These are phyloP conservation scores for Taiozyma onychis DNA, from an alignment of 1,139 yeast species.

Conservation along the genomic window DNA sequence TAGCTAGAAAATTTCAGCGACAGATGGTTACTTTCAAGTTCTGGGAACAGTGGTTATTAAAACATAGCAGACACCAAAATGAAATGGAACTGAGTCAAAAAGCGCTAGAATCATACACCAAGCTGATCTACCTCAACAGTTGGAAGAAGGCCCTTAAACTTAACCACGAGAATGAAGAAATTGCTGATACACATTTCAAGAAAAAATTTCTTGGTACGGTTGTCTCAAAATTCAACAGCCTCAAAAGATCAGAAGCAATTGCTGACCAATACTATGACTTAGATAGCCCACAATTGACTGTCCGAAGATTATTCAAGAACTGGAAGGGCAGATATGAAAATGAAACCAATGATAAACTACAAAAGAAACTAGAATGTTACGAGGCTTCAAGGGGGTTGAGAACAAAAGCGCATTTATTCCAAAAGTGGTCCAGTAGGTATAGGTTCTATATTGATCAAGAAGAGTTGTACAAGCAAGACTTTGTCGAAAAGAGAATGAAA, in stretches of 20 bases:
- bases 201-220: conserved; percentile 2
- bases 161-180: not conserved
- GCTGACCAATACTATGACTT: not conserved
- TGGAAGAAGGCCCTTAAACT: conserved; percentile 12
- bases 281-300: conserved; percentile 2
- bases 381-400: conserved; percentile 1
- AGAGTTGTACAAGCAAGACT: conserved; percentile 4
- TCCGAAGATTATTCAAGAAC: conserved; percentile 7
- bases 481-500: not conserved
- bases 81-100: conserved; percentile 9
- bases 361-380: conserved; percentile 1
- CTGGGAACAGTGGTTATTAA: conserved; percentile 10
- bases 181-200: conserved; percentile 10
- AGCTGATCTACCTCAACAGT: conserved; percentile 12
- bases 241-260: conserved; percentile 1
- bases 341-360: conserved; percentile 11
- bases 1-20: not conserved
- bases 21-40: not conserved
- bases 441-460: conserved; percentile 6
- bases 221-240: conserved; percentile 3
- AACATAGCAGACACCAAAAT: conserved; percentile 4
- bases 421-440: conserved; percentile 11
- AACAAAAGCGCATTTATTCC: not conserved
- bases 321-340: conserved; percentile 10
- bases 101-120: conserved; percentile 17